Conservation (phyloP, 75 land plant species). For the Pinus taeda region DNA sequence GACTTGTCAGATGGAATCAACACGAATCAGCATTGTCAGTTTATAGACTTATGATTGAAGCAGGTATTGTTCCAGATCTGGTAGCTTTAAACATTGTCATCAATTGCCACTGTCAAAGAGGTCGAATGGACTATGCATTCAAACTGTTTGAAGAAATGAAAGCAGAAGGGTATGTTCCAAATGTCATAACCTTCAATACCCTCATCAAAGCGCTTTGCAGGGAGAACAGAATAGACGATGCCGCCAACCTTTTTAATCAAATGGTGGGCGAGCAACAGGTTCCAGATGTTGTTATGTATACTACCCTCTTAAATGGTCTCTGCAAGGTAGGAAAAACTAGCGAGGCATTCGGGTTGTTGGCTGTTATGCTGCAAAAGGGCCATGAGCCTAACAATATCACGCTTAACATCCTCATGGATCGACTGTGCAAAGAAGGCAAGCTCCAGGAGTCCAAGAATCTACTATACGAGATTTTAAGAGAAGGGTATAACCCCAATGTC, state of each 20-base stretch:
- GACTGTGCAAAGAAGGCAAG: conserved; percentile 12
- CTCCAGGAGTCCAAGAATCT: neutral
- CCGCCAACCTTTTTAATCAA: neutral
- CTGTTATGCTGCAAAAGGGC: conserved; percentile 21
- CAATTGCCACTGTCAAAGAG: conserved; percentile 23
- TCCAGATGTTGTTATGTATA: conserved; percentile 20
- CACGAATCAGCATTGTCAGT: conserved; percentile 14
- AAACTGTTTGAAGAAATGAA: conserved; percentile 26
- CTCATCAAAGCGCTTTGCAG: conserved; percentile 20
- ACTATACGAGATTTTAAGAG: neutral
- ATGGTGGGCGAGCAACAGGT: neutral
- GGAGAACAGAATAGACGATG: conserved; percentile 8
- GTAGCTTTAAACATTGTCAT: conserved; percentile 24
- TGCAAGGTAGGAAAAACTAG: conserved; percentile 12
- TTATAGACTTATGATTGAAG: conserved; percentile 21
- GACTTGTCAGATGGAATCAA: neutral
- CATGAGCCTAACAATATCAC: conserved; percentile 6
- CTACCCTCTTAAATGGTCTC: conserved; percentile 23
- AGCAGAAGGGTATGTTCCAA: conserved; percentile 2
- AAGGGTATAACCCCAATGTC: neutral
- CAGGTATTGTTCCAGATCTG: conserved; percentile 18
- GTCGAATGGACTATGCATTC: conserved; percentile 29
- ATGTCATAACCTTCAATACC: conserved; percentile 9
- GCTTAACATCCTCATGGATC: conserved; percentile 14
- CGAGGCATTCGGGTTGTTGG: conserved; percentile 17